Conservation (phyloP, 352 stramenopile genomes). For the Aphanomyces euteiches region DNA sequence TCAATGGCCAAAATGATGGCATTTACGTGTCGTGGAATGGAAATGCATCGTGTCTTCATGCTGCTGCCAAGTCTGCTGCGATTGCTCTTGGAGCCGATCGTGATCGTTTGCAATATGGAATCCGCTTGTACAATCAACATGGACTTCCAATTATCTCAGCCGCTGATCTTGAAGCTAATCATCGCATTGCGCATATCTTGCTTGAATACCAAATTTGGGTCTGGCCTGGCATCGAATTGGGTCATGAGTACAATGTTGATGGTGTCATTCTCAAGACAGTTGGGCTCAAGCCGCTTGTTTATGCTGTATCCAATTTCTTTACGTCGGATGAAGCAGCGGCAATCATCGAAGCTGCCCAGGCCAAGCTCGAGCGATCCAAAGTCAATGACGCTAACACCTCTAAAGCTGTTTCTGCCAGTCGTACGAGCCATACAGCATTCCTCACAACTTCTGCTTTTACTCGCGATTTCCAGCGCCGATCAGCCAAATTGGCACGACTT, state of each 20-base stretch:
- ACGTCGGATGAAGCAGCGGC: slow-evolving; percentile 52
- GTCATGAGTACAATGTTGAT: slow-evolving; percentile 66
- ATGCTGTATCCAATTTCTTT: slow-evolving; percentile 69
- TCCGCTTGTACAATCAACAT: slow-evolving; percentile 71
- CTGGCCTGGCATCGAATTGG: slow-evolving; percentile 73
- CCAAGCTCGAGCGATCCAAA: slow-evolving; percentile 57
- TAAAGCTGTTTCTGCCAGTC: slow-evolving; percentile 53
- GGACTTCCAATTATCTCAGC: slow-evolving; percentile 51
- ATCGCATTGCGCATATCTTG: slow-evolving; percentile 68
- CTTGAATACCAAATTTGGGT: slow-evolving; percentile 81
- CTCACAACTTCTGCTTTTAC: slow-evolving; percentile 61
- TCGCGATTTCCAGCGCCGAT: slow-evolving; percentile 65
- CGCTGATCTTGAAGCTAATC: slow-evolving; percentile 44
- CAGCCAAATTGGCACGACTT: slow-evolving; percentile 55
- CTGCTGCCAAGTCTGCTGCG: slow-evolving; percentile 47
- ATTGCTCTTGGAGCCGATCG: slow-evolving; percentile 59
- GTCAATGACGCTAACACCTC: slow-evolving; percentile 64
- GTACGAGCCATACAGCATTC: slow-evolving; percentile 81
- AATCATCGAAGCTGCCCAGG: slow-evolving; percentile 51
- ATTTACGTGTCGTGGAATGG: slow-evolving; percentile 79
- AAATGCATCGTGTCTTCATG: slow-evolving; percentile 54
- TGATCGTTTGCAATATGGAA: slow-evolving; percentile 61
- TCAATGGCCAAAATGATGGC: slow-evolving; percentile 76
- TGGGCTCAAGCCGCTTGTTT: slow-evolving; percentile 62
- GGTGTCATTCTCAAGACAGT: slow-evolving; percentile 68